Percentiles rank a stretch among this genome's conserved stretches.
These are phyloP conservation scores for Xylaria nigripes DNA, from an alignment of 495 filamentous ascomycete species.

Conservation along the genomic window DNA sequence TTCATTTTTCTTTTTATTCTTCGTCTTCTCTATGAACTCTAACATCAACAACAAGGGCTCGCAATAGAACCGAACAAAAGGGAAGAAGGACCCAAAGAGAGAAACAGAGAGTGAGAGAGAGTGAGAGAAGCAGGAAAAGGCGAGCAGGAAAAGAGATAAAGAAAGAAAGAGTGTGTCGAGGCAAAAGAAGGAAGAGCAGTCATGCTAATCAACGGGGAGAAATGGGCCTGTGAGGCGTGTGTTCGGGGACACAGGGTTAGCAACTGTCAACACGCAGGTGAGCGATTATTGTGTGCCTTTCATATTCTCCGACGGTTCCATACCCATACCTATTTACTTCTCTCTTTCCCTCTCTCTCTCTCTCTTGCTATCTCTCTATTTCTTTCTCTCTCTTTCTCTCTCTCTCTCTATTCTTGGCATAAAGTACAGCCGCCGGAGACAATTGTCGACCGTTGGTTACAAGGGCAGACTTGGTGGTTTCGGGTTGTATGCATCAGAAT, in stretches of 20 bases:
- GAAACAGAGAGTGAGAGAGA: neutral
- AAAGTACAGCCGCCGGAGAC: too few relatives aligned
- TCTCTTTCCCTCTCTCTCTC: neutral
- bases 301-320: slow-evolving; percentile 17
- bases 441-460: too few relatives aligned
- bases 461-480: slow-evolving; percentile 1
- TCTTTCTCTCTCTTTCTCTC: neutral
- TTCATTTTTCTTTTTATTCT: neutral
- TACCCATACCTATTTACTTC: neutral
- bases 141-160: too few relatives aligned
- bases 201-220: slow-evolving; percentile 85
- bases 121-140: neutral
- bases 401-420: too few relatives aligned
- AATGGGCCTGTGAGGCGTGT: slow-evolving; percentile 89
- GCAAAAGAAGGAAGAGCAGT: slow-evolving; percentile 8
- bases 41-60: neutral
- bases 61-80: neutral
- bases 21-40: neutral
- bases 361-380: neutral
- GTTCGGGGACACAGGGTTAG: slow-evolving; percentile 89
- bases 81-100: neutral
- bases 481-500: neutral
- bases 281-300: slow-evolving; percentile 13
- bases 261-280: slow-evolving; percentile 87
- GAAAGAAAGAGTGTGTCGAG: neutral